These are phyloP conservation scores for Exophiala aquamarina DNA, from an alignment of 2,329 filamentous ascomycete species.

Conservation along the genomic window DNA sequence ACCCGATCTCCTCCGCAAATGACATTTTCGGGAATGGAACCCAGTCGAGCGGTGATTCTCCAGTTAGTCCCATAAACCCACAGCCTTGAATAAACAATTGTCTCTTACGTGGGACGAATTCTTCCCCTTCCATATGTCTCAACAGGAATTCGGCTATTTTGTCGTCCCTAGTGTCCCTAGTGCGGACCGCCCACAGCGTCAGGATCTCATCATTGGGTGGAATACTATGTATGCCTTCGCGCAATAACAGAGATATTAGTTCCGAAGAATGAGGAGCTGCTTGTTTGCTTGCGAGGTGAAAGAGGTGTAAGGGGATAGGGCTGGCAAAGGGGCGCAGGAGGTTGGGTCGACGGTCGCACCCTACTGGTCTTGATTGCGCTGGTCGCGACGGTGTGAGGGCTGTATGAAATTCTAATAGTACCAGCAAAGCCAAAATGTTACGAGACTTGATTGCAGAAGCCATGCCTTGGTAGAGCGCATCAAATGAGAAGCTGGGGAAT, in stretches of 20 bases:
- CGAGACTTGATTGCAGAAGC: constrained; percentile 37
- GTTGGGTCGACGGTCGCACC: background rate
- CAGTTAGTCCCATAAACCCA: constrained; percentile 5
- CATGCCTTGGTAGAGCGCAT: constrained; percentile 40
- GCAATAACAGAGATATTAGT: constrained; percentile 18
- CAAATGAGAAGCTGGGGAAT: constrained; percentile 31
- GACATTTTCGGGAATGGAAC: background rate
- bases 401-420: constrained; percentile 38
- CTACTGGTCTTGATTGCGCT: constrained; percentile 1
- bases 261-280: background rate
- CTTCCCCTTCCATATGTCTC: constrained; percentile 15
- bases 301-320: constrained; percentile 19
- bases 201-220: constrained; percentile 19
- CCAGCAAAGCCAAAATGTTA: constrained; percentile 34
- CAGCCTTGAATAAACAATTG: background rate
- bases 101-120: constrained; percentile 1
- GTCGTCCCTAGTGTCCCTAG: constrained; percentile 3
- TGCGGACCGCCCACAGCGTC: constrained; percentile 21
- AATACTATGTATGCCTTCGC: constrained; percentile 15
- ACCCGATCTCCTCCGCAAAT: constrained; percentile 8
- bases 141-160: constrained; percentile 17
- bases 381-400: background rate
- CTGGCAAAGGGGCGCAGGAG: background rate
- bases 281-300: constrained; percentile 19
- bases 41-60: background rate